Evolutionary conservation across 2,329 filamentous ascomycete genomes (phyloP).

Genomic region (Beauveria scarabaeidicola): DNA sequence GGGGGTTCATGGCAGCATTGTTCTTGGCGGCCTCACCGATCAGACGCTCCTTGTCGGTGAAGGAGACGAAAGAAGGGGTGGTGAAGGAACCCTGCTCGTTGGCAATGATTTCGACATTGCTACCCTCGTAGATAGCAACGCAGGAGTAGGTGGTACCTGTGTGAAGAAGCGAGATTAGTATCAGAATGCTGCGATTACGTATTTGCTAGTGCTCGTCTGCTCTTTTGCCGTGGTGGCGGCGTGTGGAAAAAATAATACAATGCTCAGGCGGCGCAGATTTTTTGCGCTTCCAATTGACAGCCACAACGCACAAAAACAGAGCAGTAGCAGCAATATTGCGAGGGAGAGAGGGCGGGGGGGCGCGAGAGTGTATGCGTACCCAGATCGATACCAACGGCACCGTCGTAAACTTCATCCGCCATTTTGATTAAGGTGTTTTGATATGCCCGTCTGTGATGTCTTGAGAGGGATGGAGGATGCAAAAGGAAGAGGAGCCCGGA

Average conservation of each 20-base stretch:
- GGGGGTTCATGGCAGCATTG: slow-evolving; percentile 98
- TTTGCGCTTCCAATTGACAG: slow-evolving; percentile 3
- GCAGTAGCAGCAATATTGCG: slow-evolving; percentile 1
- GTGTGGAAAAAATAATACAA: background rate
- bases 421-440: slow-evolving; percentile 46
- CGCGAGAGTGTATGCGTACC: slow-evolving; percentile 49
- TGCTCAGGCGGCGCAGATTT: background rate
- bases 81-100: slow-evolving; percentile 99
- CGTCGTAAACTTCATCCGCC: slow-evolving; percentile 98
- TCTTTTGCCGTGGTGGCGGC: background rate
- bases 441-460: slow-evolving; percentile 19
- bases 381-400: slow-evolving; percentile 99
- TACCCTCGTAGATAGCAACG: slow-evolving; percentile 98
- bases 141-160: slow-evolving; percentile 98
- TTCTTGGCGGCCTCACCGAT: slow-evolving; percentile 99
- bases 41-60: slow-evolving; percentile 96
- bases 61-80: slow-evolving; percentile 97
- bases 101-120: slow-evolving; percentile 99
- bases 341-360: background rate
- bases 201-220: background rate
- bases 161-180: slow-evolving; percentile 10
- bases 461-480: slow-evolving; percentile 18
- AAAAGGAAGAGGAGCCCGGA: slow-evolving; percentile 18
- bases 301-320: slow-evolving; percentile 3
- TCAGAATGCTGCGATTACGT: background rate